Conservation (phyloP, 2,329 filamentous ascomycete species). For the Mollisia scopiformis region DNA sequence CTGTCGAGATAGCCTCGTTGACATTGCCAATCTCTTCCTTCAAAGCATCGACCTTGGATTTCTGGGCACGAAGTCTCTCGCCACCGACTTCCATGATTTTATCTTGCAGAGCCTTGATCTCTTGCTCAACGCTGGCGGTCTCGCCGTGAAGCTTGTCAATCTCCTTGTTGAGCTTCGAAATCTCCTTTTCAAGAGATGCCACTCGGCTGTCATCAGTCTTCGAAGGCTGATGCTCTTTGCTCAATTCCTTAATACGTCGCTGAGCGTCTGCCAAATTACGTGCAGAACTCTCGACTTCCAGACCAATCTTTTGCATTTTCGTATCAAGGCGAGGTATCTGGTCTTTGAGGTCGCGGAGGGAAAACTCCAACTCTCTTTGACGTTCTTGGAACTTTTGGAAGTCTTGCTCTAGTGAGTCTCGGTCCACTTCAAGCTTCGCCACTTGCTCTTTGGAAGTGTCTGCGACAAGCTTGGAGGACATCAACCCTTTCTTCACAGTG, state of each 20-base stretch:
- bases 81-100: slow-evolving; percentile 99
- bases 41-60: slow-evolving; percentile 84
- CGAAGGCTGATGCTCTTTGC: slow-evolving; percentile 78
- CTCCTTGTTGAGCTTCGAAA: slow-evolving; percentile 74
- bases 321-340: slow-evolving; percentile 86
- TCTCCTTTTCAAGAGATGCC: slow-evolving; percentile 74
- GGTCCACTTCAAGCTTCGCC: slow-evolving; percentile 80
- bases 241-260: slow-evolving; percentile 83
- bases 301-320: slow-evolving; percentile 83
- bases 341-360: slow-evolving; percentile 72
- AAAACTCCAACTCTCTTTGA: slow-evolving; percentile 76
- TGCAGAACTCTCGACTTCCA: slow-evolving; percentile 86
- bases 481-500: slow-evolving; percentile 86
- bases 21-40: slow-evolving; percentile 84
- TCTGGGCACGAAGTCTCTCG: slow-evolving; percentile 87
- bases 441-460: slow-evolving; percentile 90
- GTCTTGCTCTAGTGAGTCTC: slow-evolving; percentile 80
- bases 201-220: slow-evolving; percentile 79
- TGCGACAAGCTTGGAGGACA: slow-evolving; percentile 94
- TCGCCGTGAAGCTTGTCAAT: slow-evolving; percentile 80
- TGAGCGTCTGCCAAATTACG: slow-evolving; percentile 84
- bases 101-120: slow-evolving; percentile 91
- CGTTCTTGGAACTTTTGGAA: slow-evolving; percentile 86
- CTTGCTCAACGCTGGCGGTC: slow-evolving; percentile 86
- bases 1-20: slow-evolving; percentile 79